phyloP scores from a whole-genome alignment of 2,329 filamentous ascomycete species.

The Trichoderma citrinoviride region DNA sequence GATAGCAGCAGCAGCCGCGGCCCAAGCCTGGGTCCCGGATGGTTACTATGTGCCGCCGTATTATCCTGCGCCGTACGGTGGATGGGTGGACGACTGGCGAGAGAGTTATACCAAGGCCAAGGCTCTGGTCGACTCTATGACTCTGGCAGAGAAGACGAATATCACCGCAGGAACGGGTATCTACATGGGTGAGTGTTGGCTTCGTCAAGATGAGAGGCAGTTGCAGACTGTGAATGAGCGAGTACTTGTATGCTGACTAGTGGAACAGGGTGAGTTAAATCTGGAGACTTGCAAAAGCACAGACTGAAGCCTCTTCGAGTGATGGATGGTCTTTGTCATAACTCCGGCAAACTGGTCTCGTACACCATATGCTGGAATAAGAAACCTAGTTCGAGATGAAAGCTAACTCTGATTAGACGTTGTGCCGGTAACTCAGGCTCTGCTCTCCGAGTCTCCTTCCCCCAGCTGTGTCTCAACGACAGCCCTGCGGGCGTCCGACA shows the following conservation, averaged over 20 bases:
- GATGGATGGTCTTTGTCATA: neutral
- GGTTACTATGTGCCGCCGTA: slow-evolving; percentile 51
- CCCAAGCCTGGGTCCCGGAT: slow-evolving; percentile 21
- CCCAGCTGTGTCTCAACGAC: slow-evolving; percentile 70
- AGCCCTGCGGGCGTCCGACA: slow-evolving; percentile 68
- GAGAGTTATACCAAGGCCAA: slow-evolving; percentile 69
- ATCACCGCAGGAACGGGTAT: slow-evolving; percentile 69
- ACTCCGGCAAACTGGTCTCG: neutral
- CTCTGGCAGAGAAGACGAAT: slow-evolving; percentile 76
- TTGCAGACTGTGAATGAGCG: neutral
- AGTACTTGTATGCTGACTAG: neutral
- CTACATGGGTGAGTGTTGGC: slow-evolving; percentile 58
- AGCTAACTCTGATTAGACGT: slow-evolving; percentile 39
- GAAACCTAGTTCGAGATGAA: neutral
- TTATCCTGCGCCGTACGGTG: slow-evolving; percentile 70
- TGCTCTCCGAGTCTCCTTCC: slow-evolving; percentile 66
- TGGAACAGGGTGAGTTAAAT: slow-evolving; percentile 17
- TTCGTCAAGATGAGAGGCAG: neutral
- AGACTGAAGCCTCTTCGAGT: neutral
- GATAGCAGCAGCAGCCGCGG: neutral
- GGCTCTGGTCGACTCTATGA: slow-evolving; percentile 69
- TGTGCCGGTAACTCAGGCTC: slow-evolving; percentile 78
- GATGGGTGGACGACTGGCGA: slow-evolving; percentile 67
- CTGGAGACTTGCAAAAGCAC: neutral
- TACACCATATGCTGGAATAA: neutral